phyloP scores from a whole-genome alignment of 108 stramenopile species.

The Skeletonema tropicum region DNA sequence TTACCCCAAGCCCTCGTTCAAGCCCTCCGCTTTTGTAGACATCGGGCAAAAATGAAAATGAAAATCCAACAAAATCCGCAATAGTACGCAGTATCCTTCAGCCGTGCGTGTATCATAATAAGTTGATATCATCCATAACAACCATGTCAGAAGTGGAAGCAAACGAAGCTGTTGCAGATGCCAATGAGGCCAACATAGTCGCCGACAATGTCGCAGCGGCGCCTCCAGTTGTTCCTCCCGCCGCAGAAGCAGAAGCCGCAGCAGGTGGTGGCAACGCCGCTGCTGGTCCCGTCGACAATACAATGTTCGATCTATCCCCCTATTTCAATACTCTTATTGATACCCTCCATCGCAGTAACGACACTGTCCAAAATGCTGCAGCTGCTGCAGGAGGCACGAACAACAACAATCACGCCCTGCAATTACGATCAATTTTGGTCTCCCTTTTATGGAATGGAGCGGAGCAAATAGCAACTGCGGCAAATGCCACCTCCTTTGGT shows the following conservation, averaged over 20 bases:
- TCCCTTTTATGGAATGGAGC: constrained; percentile 15
- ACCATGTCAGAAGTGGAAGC: not conserved
- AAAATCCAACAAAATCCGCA: no score
- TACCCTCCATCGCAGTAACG: not conserved
- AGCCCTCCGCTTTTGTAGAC: no score
- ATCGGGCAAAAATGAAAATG: no score
- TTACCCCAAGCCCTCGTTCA: no score
- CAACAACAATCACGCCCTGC: not conserved
- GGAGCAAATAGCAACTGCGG: constrained; percentile 6
- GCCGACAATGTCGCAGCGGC: not conserved
- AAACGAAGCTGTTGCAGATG: not conserved
- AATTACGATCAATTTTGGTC: constrained; percentile 3
- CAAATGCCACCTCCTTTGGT: constrained; percentile 4
- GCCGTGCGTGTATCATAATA: no score
- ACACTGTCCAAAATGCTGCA: not conserved
- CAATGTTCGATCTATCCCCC: not conserved
- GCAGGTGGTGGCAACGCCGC: not conserved
- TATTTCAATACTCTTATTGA: constrained; percentile 6
- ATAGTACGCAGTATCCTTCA: no score
- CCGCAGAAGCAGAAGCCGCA: not conserved
- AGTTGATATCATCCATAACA: no score
- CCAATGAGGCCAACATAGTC: not conserved
- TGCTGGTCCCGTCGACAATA: not conserved
- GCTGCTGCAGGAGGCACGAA: not conserved
- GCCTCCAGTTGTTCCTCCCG: not conserved